Conservation (phyloP, 805 yeast genomes). For the Wickerhamiella azymoides region DNA sequence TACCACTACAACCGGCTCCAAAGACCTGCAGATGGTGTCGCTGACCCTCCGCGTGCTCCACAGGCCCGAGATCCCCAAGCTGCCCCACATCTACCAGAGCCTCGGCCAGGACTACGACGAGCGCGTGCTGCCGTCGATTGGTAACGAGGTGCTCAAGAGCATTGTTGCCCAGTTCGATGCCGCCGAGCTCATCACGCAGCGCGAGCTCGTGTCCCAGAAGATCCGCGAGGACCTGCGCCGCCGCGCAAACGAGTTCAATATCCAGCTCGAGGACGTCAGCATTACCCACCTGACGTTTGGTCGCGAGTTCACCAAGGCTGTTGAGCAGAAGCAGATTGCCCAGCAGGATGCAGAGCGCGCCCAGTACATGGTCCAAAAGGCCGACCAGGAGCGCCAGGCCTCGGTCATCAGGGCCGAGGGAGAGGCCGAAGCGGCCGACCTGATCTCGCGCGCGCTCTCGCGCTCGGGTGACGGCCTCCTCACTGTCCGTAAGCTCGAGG, state of each 20-base stretch:
- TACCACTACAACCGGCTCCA: slow-evolving; percentile 90
- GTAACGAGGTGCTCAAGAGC: slow-evolving; percentile 78
- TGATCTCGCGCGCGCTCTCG: slow-evolving; percentile 78
- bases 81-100: slow-evolving; percentile 81
- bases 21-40: slow-evolving; percentile 91
- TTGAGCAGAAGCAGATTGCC: slow-evolving; percentile 96
- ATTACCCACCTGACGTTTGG: slow-evolving; percentile 98
- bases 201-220: slow-evolving; percentile 84
- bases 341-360: slow-evolving; percentile 99
- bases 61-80: slow-evolving; percentile 73
- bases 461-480: slow-evolving; percentile 94
- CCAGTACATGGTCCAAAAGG: slow-evolving; percentile 80
- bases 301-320: slow-evolving; percentile 91
- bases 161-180: slow-evolving; percentile 93
- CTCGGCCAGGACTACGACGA: slow-evolving; percentile 92
- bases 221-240: slow-evolving; percentile 73
- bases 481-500: slow-evolving; percentile 88
- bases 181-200: slow-evolving; percentile 90
- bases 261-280: slow-evolving; percentile 88
- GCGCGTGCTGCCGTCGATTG: slow-evolving; percentile 82
- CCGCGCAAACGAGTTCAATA: slow-evolving; percentile 80
- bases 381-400: slow-evolving; percentile 95
- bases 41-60: slow-evolving; percentile 85
- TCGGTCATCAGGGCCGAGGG: slow-evolving; percentile 95
- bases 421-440: slow-evolving; percentile 97